These are phyloP conservation scores for Nakazawaea siamensis DNA, from an alignment of 805 yeast genomes.

Conservation along the genomic window DNA sequence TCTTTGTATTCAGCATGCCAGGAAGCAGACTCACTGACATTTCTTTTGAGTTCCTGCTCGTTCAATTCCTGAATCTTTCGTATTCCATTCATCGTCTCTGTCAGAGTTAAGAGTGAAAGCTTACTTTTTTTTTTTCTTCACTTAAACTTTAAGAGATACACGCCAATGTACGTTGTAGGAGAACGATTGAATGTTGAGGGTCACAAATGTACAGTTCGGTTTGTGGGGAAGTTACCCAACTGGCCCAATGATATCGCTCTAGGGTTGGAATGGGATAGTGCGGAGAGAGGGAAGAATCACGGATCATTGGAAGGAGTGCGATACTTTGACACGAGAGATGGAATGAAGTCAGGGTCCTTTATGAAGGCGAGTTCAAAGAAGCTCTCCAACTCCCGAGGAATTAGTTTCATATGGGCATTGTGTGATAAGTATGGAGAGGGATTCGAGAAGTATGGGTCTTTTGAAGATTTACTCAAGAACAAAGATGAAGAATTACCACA, in stretches of 20 bases:
- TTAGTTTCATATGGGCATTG: conserved; percentile 42
- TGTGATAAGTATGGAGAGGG: conserved; percentile 34
- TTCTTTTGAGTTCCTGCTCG: conserved; percentile 56
- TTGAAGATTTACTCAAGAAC: background rate
- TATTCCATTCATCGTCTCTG: conserved; percentile 15
- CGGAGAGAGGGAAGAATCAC: conserved; percentile 59
- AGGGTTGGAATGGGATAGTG: conserved; percentile 86
- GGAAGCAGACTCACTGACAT: conserved; percentile 54
- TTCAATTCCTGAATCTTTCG: conserved; percentile 47
- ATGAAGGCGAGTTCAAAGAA: conserved; percentile 33
- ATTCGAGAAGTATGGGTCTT: conserved; percentile 13
- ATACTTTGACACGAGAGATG: conserved; percentile 40
- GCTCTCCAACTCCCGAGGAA: conserved; percentile 18
- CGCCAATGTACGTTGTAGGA: conserved; percentile 9
- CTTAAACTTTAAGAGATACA: no score
- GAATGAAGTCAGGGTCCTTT: conserved; percentile 52
- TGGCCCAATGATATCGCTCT: conserved; percentile 55
- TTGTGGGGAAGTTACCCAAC: conserved; percentile 46
- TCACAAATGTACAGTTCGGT: conserved; percentile 55
- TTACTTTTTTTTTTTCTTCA: no score
- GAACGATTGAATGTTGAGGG: conserved; percentile 27
- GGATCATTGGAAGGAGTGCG: conserved; percentile 47
- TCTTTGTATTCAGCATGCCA: conserved; percentile 87
- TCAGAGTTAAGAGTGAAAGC: no score
- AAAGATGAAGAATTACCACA: conserved; percentile 7